Percentiles rank a stretch among this genome's conserved stretches.
phyloP scores from a whole-genome alignment of 2,329 filamentous ascomycete species.

The Monosporascus sp. region DNA sequence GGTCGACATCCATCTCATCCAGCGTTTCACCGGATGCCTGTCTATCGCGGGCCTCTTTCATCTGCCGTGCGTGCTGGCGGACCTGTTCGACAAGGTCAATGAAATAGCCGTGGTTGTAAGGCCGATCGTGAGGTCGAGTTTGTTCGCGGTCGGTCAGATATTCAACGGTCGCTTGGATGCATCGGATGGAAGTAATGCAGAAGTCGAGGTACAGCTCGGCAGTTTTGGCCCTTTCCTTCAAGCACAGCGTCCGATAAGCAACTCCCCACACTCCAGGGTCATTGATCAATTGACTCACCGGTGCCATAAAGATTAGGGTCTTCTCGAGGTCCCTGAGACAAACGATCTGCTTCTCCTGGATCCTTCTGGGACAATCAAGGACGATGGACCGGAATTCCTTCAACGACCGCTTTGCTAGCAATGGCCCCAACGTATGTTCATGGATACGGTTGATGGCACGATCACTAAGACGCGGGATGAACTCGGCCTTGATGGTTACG shows the following conservation, averaged over 20 bases:
- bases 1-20: conserved; percentile 53
- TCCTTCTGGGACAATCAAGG: conserved; percentile 70
- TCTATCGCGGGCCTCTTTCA: conserved; percentile 68
- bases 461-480: conserved; percentile 58
- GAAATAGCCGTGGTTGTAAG: conserved; percentile 95
- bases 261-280: conserved; percentile 53
- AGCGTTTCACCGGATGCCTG: conserved; percentile 45
- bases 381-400: conserved; percentile 79
- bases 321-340: conserved; percentile 93
- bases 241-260: conserved; percentile 65
- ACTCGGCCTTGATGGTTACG: conserved; percentile 39
- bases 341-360: conserved; percentile 78
- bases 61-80: conserved; percentile 78
- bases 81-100: conserved; percentile 95
- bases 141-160: conserved; percentile 82
- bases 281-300: conserved; percentile 69
- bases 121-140: conserved; percentile 75
- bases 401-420: conserved; percentile 66
- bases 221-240: conserved; percentile 72
- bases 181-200: conserved; percentile 83
- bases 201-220: conserved; percentile 74
- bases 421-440: conserved; percentile 71
- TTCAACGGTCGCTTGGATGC: conserved; percentile 84
- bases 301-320: conserved; percentile 83
- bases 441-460: conserved; percentile 73